Evolutionary conservation across 306 rosid genomes (phyloP).

Genomic region (Alnus rubra): DNA sequence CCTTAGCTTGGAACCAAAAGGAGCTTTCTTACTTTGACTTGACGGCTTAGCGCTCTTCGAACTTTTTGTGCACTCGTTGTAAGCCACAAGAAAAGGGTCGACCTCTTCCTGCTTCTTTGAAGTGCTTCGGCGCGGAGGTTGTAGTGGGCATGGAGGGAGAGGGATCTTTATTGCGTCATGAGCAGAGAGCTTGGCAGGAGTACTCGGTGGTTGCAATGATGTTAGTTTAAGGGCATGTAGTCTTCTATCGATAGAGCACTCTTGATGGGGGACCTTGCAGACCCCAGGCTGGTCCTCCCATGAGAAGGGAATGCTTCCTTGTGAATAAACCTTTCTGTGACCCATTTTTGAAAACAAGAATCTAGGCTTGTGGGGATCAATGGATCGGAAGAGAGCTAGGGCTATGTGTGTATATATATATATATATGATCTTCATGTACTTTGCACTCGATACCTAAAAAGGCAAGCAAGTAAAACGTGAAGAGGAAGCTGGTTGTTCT

Average conservation of each 20-base stretch:
- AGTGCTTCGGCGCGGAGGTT: conserved; percentile 45
- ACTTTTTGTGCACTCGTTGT: conserved; percentile 67
- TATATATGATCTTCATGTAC: conserved; percentile 36
- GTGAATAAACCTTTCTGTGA: conserved; percentile 65
- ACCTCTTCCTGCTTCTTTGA: conserved; percentile 61
- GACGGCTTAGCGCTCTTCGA: conserved; percentile 29
- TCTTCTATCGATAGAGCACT: conserved; percentile 26
- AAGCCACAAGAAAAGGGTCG: conserved; percentile 86
- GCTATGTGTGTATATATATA: conserved; percentile 12
- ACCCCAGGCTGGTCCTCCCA: conserved; percentile 88
- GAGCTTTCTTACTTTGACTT: conserved; percentile 34
- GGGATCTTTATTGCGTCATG: conserved; percentile 56
- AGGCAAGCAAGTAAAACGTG: conserved; percentile 60
- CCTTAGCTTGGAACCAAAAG: conserved; percentile 22
- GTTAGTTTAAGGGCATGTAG: conserved; percentile 12
- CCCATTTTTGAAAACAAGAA: conserved; percentile 39
- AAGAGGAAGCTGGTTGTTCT: conserved; percentile 48
- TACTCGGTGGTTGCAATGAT: conserved; percentile 1
- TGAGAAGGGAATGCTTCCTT: conserved; percentile 85
- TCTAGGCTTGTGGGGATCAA: too few species aligned
- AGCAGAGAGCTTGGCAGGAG: conserved; percentile 6
- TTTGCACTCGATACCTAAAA: conserved; percentile 39
- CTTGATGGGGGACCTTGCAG: conserved; percentile 48
- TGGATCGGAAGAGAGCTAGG: not conserved
- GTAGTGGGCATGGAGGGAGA: conserved; percentile 61